These are phyloP conservation scores for Glonium stellatum DNA, from an alignment of 495 filamentous ascomycete species.

Conservation along the genomic window DNA sequence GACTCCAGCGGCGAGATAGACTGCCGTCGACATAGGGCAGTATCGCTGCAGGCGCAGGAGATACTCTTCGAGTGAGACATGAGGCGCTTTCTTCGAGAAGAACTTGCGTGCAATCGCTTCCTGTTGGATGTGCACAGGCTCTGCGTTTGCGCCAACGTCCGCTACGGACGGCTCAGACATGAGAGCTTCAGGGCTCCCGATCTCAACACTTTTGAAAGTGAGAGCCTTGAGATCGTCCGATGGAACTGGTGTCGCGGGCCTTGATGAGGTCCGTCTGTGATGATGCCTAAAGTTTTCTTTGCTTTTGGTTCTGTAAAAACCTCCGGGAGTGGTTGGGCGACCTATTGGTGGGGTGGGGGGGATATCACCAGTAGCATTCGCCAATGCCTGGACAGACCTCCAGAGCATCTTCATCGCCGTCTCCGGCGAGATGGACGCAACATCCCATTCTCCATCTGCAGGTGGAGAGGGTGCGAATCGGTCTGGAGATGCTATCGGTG, in stretches of 20 bases:
- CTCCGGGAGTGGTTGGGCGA: constrained; percentile 52
- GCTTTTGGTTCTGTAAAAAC: neutral
- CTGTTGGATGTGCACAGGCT: constrained; percentile 62
- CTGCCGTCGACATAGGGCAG: constrained; percentile 93
- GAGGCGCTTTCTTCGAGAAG: constrained; percentile 77
- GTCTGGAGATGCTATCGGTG: constrained; percentile 17
- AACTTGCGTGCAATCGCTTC: constrained; percentile 81
- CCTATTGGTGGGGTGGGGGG: constrained; percentile 64
- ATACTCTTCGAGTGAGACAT: constrained; percentile 77
- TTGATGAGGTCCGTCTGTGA: constrained; percentile 40
- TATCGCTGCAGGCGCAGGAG: constrained; percentile 77
- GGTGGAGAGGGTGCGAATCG: constrained; percentile 22
- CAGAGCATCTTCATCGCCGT: constrained; percentile 75
- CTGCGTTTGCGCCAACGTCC: constrained; percentile 36
- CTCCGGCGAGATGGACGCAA: constrained; percentile 64
- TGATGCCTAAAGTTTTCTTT: constrained; percentile 7
- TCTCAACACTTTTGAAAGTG: constrained; percentile 37
- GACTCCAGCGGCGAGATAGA: constrained; percentile 85
- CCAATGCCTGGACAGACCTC: constrained; percentile 64
- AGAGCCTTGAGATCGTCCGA: constrained; percentile 40
- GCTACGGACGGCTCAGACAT: constrained; percentile 31
- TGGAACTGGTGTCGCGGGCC: constrained; percentile 31
- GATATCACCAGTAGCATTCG: constrained; percentile 61
- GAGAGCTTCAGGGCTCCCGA: constrained; percentile 40
- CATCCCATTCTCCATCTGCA: constrained; percentile 42